These are phyloP conservation scores for Boletus insuetus DNA, from an alignment of 768 basidiomycete genomes.

Conservation along the genomic window DNA sequence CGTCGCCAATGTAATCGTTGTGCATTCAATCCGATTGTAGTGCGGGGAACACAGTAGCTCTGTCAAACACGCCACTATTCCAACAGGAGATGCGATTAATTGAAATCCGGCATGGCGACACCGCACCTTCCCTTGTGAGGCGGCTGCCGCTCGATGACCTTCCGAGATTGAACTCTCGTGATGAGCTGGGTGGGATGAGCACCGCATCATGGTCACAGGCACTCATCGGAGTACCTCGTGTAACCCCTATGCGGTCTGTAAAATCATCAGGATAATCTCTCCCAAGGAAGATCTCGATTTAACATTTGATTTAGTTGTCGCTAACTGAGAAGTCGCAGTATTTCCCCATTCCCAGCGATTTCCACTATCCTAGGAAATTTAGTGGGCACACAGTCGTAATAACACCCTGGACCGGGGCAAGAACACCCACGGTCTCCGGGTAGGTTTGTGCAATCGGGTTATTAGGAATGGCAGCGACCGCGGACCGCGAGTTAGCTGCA, in stretches of 20 bases:
- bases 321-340: neutral
- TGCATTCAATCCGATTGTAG: neutral
- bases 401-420: neutral
- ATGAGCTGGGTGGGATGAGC: neutral
- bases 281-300: neutral
- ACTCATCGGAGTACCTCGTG: conserved; percentile 2
- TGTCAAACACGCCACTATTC: neutral
- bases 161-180: conserved; percentile 2
- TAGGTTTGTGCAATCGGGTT: neutral
- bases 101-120: neutral
- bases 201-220: neutral
- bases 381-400: neutral
- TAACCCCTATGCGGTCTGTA: neutral
- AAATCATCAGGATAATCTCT: conserved; percentile 3
- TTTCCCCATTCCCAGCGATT: neutral
- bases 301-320: neutral
- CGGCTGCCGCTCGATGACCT: neutral
- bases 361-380: neutral
- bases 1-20: neutral
- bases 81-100: neutral
- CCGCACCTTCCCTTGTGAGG: conserved; percentile 2
- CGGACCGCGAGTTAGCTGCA: neutral
- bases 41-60: neutral
- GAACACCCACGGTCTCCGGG: neutral
- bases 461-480: neutral